phyloP scores from a whole-genome alignment of 306 rosid genomes.

The Herpetospermum pedunculosum region DNA sequence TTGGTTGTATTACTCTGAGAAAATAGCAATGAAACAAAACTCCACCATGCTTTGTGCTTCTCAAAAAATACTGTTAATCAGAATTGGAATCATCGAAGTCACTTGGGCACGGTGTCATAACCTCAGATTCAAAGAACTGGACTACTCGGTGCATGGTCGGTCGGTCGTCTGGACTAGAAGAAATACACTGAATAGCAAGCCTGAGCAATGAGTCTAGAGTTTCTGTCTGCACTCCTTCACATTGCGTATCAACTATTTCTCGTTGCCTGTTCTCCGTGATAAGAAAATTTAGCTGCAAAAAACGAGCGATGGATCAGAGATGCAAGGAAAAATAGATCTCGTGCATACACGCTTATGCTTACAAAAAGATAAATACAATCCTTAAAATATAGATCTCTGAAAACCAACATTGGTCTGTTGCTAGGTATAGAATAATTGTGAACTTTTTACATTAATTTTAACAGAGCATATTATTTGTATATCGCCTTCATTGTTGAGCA shows the following conservation, averaged over 20 bases:
- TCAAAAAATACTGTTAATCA: constrained; percentile 27
- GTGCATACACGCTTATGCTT: neutral
- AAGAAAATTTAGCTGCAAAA: constrained; percentile 77
- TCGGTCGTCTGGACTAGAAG: constrained; percentile 83
- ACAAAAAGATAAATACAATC: neutral
- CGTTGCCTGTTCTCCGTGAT: constrained; percentile 64
- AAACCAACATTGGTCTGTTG: neutral
- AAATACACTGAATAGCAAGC: constrained; percentile 77
- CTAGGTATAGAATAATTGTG: neutral
- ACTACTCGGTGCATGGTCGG: constrained; percentile 97
- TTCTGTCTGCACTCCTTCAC: constrained; percentile 80
- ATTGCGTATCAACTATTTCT: constrained; percentile 71
- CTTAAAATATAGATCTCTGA: neutral
- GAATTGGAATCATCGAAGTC: constrained; percentile 85
- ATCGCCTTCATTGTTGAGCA: neutral
- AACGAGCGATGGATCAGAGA: neutral
- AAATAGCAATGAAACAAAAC: neutral
- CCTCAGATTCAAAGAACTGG: constrained; percentile 91
- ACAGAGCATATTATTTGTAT: neutral
- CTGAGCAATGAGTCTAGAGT: constrained; percentile 85
- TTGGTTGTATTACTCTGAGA: neutral
- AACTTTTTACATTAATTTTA: neutral
- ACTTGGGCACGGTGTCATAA: constrained; percentile 94
- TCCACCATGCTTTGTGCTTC: neutral
- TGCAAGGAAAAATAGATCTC: neutral